Evolutionary conservation across 129 eudicot genomes (phyloP).

Genomic region (Pulicaria dysenterica): DNA sequence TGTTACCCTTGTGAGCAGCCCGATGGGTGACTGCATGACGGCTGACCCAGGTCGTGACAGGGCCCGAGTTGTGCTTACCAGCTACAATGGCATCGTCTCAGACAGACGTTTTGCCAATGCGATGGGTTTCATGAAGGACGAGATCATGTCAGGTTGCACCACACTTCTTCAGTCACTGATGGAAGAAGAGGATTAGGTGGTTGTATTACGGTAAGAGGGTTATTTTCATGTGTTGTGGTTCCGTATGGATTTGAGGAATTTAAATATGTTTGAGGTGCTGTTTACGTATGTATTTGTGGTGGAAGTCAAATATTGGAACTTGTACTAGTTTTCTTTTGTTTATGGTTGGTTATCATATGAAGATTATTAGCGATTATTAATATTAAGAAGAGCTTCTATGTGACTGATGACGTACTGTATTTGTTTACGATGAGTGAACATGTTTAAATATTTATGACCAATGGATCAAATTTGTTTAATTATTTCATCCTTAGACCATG

Average conservation of each 20-base stretch:
- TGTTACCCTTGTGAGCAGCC: conserved; percentile 60
- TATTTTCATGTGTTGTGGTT: background rate
- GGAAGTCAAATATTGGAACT: background rate
- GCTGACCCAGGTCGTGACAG: conserved; percentile 63
- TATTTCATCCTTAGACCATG: no score
- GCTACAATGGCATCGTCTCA: conserved; percentile 53
- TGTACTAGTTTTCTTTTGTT: conserved; percentile 28
- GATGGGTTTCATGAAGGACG: conserved; percentile 59
- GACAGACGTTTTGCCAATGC: conserved; percentile 52
- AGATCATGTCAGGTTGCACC: conserved; percentile 48
- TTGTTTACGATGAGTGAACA: no score
- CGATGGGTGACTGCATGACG: conserved; percentile 35
- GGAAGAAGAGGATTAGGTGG: conserved; percentile 46
- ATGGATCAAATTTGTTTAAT: no score
- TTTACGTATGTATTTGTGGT: conserved; percentile 6
- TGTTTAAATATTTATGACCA: no score
- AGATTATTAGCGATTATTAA: no score
- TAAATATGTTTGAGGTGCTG: background rate
- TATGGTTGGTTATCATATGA: conserved; percentile 6
- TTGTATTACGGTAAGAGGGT: background rate
- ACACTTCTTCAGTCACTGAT: conserved; percentile 47
- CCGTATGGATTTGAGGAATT: conserved; percentile 2
- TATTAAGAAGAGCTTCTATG: no score
- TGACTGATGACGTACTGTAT: no score
- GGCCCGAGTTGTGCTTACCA: conserved; percentile 55